Base-by-base conservation (phyloP, 345 rosid genomes). In the Gossypium bickii region DNA sequence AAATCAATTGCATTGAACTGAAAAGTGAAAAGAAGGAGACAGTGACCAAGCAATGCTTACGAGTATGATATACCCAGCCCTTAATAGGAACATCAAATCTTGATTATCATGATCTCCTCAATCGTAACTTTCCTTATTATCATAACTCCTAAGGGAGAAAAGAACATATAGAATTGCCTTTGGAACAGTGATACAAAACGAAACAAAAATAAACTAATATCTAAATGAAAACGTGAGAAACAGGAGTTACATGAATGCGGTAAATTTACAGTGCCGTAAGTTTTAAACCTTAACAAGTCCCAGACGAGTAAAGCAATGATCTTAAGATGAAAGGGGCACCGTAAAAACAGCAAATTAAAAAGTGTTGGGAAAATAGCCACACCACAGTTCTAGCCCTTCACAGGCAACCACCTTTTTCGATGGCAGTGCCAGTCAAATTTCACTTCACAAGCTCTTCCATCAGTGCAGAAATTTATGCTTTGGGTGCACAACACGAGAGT, bases 381-480 rank as follows among this genome's bases (percentile, higher is more conserved):
- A 34, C 27, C 62, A 68, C 44, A 70, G 24, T 13, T 11, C 17
- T 53, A 11, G 51, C 63, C 63, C 74, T 58, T 44, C 55, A 24
- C 52, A 4, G 55, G 75, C 43, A 44, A 72, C 43, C 2, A 44
- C 17, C 27, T 9, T 20, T 57, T 15, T 72, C 2, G 48, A 58
- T 58, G 9, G 38, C 63, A 24, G 13, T 25, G 64, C 20, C 67
- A 20, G 41, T 59, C 43, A 24, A 58, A 44, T 72, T 72, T 56
- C 66, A 44, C 67, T 72, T 56, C 65, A 71, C 41, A 57, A 41
- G 55, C 52, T 58, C 27, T 72, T 24, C 65, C 65, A 55, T 22
- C 22, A 1, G 12, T 11, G 63, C 7, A 71, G 3, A 56, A 41
- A 18, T 24, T 45, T 58, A 59, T 44, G 75, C 75, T 56, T 72